Evolutionary conservation across 352 stramenopile genomes (phyloP).

Genomic region (Plasmopara halstedii): DNA sequence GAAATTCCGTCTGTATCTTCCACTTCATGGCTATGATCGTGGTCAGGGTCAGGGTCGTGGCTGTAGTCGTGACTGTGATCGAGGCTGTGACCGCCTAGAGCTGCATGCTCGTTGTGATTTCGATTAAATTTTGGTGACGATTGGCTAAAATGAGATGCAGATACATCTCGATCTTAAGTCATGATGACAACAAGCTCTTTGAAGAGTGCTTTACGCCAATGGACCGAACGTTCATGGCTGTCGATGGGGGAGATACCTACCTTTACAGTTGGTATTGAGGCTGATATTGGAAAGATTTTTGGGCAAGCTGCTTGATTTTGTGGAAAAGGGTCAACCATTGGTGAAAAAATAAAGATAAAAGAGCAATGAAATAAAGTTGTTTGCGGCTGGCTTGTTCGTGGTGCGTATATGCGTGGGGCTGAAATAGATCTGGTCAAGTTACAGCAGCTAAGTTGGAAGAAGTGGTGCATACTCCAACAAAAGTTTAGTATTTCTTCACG

Average conservation of each 20-base stretch:
- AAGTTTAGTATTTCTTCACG: conserved; percentile 19
- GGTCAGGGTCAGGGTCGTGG: conserved; percentile 26
- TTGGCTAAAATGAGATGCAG: conserved; percentile 28
- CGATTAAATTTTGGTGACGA: conserved; percentile 1
- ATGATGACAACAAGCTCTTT: too few species aligned
- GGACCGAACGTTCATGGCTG: too few species aligned
- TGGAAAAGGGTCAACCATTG: background rate
- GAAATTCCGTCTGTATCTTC: conserved; percentile 72
- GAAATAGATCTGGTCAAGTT: conserved; percentile 39
- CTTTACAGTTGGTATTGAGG: conserved; percentile 31
- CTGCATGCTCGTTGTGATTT: conserved; percentile 47
- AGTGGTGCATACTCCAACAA: conserved; percentile 11
- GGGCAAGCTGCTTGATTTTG: too few species aligned
- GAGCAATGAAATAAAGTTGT: conserved; percentile 30
- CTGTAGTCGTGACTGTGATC: conserved; percentile 17
- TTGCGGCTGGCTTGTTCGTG: conserved; percentile 36
- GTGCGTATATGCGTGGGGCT: conserved; percentile 46
- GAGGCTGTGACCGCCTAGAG: conserved; percentile 39
- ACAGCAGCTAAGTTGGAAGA: conserved; percentile 5
- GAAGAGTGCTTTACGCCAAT: too few species aligned
- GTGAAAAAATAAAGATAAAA: conserved; percentile 13
- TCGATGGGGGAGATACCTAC: too few species aligned
- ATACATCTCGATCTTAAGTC: conserved; percentile 1
- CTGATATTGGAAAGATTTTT: conserved; percentile 23
- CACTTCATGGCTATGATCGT: conserved; percentile 57